Evolutionary conservation across 768 basidiomycete species (phyloP).

Genomic region (Chalciporus sphaerocephalus): DNA sequence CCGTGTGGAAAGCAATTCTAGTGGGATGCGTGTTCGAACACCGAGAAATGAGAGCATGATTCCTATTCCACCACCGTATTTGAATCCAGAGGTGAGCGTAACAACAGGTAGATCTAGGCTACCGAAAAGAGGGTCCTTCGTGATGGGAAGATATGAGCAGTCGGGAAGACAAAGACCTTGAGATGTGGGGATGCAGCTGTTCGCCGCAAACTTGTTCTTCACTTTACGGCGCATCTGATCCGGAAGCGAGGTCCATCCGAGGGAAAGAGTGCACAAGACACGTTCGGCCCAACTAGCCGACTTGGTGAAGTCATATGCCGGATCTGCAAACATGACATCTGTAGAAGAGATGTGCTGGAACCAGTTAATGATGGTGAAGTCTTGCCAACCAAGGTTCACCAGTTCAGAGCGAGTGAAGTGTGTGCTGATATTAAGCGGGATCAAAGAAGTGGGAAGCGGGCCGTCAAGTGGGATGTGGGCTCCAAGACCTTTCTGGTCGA

Average conservation of each 20-base stretch:
- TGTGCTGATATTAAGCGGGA: conserved; percentile 65
- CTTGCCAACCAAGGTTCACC: conserved; percentile 65
- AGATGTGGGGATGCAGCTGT: conserved; percentile 44
- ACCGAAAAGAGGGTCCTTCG: background rate
- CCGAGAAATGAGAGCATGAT: conserved; percentile 64
- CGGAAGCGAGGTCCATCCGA: conserved; percentile 65
- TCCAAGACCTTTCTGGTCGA: conserved; percentile 54
- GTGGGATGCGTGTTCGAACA: conserved; percentile 81
- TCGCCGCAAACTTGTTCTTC: conserved; percentile 34
- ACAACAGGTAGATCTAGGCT: conserved; percentile 47
- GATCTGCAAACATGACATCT: conserved; percentile 34
- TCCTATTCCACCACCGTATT: conserved; percentile 63
- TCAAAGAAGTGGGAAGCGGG: conserved; percentile 68
- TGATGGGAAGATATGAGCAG: background rate
- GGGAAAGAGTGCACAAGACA: conserved; percentile 56
- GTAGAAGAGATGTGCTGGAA: conserved; percentile 54
- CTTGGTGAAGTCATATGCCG: conserved; percentile 53
- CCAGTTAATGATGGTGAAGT: conserved; percentile 75
- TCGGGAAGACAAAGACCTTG: background rate
- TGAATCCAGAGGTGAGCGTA: conserved; percentile 53
- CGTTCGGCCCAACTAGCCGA: conserved; percentile 77
- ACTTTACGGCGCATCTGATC: conserved; percentile 40
- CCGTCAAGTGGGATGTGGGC: conserved; percentile 64
- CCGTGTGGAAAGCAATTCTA: conserved; percentile 85
- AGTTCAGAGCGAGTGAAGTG: conserved; percentile 51